Evolutionary conservation across 441 rosid species (phyloP), one percentile per base, ranked within the genome.

Genomic region (Capsella rubella): DNA sequence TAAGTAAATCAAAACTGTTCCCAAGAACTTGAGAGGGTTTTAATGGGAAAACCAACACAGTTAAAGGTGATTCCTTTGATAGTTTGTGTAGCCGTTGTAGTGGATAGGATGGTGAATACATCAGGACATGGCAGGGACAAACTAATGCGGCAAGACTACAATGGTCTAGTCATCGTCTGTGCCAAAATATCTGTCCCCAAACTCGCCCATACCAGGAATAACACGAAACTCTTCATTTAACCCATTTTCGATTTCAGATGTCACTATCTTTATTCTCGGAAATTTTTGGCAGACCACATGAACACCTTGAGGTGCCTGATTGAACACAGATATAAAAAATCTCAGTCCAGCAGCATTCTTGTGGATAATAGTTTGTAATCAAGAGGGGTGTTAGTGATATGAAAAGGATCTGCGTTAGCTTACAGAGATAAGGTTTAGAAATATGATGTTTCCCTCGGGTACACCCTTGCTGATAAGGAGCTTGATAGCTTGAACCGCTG

Each of bases 281-380:
- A 88, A 91, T 62, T 80, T 86, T 85, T 87, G 87, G 91, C 98
- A 91, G 63, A 95, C 98, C 82, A 91, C 86, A 77, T 95, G 98
- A 52, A 95, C 98, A 77, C 99, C 97, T 78, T 93, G 98, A 76
- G 99, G 99, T 81, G 98, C 98, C 99, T 95, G 87, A 62, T 70
- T 73, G 71, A 73, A 21, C 49, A 57, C n/a, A 59, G 21, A 56
- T 11, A n/a, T 21, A 61, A 45, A n/a, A 34, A 32, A 62, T 52
- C 76, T 70, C 53, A 70, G 2, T 47, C 55, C 40, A 64, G 61
- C 71, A 55, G 13, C 71, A 49, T 69, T 57, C 72, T 56, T 57
- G 55, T 71, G 71, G 76, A 70, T 49, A 69, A 4, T 42, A 42
- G 13, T 42, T 42, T 42, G 46, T 7, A 52, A 52, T 25, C 51